These are phyloP conservation scores for Backusella circina DNA, from an alignment of 192 early-diverging fungal species.

Conservation along the genomic window DNA sequence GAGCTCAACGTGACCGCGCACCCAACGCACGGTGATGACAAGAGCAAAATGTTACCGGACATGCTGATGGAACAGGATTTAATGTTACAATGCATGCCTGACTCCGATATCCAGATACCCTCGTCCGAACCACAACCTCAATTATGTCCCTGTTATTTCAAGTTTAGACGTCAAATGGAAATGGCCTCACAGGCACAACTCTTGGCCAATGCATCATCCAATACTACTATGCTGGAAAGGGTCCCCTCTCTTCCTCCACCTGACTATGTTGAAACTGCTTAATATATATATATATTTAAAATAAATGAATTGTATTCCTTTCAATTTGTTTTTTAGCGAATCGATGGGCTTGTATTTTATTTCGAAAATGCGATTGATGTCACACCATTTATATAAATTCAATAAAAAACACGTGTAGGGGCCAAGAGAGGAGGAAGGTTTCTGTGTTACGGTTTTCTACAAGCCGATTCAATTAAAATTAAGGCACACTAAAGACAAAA, in stretches of 20 bases:
- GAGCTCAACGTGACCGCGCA: slow-evolving; percentile 13
- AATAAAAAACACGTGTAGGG: not conserved
- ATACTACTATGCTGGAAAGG: slow-evolving; percentile 3
- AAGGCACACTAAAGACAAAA: not conserved
- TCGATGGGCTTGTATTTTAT: not conserved
- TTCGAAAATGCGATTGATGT: not conserved
- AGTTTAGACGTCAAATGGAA: slow-evolving; percentile 22
- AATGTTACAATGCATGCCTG: slow-evolving; percentile 11
- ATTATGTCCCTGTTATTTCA: slow-evolving; percentile 17
- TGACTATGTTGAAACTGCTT: slow-evolving; percentile 18
- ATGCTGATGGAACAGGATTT: slow-evolving; percentile 2
- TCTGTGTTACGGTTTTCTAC: not conserved
- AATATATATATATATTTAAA: not conserved
- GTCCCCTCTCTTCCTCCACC: slow-evolving; percentile 22
- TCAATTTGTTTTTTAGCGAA: not conserved
- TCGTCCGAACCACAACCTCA: not conserved
- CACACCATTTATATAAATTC: not conserved
- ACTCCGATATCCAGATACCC: not conserved
- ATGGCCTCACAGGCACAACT: slow-evolving; percentile 10
- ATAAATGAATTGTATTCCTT: not conserved
- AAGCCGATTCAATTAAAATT: not conserved
- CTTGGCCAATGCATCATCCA: not conserved
- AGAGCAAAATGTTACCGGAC: not conserved
- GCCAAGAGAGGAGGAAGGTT: not conserved
- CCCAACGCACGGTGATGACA: not conserved